Evolutionary conservation across 371 early-diverging fungal genomes (phyloP).

Genomic region (Mortierella sp.): DNA sequence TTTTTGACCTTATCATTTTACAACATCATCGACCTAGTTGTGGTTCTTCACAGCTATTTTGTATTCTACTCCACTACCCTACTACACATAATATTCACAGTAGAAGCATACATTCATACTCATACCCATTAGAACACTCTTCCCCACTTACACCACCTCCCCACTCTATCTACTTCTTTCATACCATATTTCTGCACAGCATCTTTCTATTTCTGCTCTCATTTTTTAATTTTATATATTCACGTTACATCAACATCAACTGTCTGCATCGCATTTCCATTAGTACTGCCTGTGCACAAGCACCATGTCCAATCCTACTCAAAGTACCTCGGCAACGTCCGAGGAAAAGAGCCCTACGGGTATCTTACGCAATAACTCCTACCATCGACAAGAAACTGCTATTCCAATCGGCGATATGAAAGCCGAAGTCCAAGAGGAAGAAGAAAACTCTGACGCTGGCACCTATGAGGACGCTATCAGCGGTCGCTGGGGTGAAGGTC

Average conservation of each 20-base stretch:
- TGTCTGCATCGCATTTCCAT: background rate
- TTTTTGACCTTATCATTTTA: constrained; percentile 10
- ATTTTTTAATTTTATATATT: background rate
- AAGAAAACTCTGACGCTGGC: constrained; percentile 14
- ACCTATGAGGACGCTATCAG: constrained; percentile 41
- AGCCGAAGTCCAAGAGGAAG: constrained; percentile 8
- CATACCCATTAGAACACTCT: too few species aligned
- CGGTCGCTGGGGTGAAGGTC: constrained; percentile 44
- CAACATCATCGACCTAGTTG: background rate
- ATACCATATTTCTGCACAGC: constrained; percentile 1
- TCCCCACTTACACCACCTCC: background rate
- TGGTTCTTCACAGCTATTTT: background rate
- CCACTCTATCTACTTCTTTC: background rate
- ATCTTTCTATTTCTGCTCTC: background rate
- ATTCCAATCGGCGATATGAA: constrained; percentile 12
- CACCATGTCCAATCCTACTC: constrained; percentile 40
- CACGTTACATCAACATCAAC: background rate
- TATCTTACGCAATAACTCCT: constrained; percentile 39
- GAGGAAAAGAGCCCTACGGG: constrained; percentile 25
- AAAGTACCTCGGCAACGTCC: constrained; percentile 11
- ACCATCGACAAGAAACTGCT: constrained; percentile 13
- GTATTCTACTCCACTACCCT: constrained; percentile 1
- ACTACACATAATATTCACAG: background rate
- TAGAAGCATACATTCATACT: background rate
- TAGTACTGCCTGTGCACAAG: background rate